Percentiles rank a stretch among this genome's conserved stretches.
These are phyloP conservation scores for Testicularia cyperi DNA, from an alignment of 1,284 basidiomycete genomes.

Conservation along the genomic window DNA sequence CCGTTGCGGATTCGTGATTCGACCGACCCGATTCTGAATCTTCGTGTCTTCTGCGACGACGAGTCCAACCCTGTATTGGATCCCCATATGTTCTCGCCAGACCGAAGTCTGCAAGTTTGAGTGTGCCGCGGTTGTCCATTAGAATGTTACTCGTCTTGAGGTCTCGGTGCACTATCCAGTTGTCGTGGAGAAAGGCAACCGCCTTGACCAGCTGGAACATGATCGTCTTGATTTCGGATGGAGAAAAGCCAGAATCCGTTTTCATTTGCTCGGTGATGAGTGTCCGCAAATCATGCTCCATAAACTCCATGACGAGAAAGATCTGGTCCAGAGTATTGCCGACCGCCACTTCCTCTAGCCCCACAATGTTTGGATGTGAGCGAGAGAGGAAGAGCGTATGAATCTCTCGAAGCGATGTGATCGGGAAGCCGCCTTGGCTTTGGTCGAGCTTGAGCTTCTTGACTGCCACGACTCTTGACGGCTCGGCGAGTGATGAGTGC, in stretches of 20 bases:
- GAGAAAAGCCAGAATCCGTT: slow-evolving; percentile 91
- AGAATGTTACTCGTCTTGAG: slow-evolving; percentile 95
- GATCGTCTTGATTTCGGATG: slow-evolving; percentile 96
- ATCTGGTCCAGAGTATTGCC: slow-evolving; percentile 99
- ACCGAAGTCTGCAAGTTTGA: slow-evolving; percentile 98
- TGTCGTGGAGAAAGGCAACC: slow-evolving; percentile 83
- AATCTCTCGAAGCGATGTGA: slow-evolving; percentile 91
- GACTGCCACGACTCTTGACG: slow-evolving; percentile 70
- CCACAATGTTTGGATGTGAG: slow-evolving; percentile 86
- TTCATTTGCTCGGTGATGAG: slow-evolving; percentile 69
- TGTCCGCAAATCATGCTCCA: slow-evolving; percentile 98
- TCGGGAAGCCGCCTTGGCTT: slow-evolving; percentile 89
- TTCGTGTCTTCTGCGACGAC: no score
- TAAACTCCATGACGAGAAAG: slow-evolving; percentile 99
- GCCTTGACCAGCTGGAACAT: slow-evolving; percentile 92
- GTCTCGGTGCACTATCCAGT: slow-evolving; percentile 98
- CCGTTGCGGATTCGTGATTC: no score
- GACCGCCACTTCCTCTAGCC: slow-evolving; percentile 92
- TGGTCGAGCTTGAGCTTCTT: slow-evolving; percentile 98
- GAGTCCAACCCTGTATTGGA: slow-evolving; percentile 65
- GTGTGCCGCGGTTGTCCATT: slow-evolving; percentile 97
- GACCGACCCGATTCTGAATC: no score
- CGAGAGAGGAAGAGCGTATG: slow-evolving; percentile 77
- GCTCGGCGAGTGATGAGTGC: neutral
- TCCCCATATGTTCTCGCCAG: slow-evolving; percentile 93